phyloP scores from a whole-genome alignment of 345 rosid genomes.

The Kandelia obovata region DNA sequence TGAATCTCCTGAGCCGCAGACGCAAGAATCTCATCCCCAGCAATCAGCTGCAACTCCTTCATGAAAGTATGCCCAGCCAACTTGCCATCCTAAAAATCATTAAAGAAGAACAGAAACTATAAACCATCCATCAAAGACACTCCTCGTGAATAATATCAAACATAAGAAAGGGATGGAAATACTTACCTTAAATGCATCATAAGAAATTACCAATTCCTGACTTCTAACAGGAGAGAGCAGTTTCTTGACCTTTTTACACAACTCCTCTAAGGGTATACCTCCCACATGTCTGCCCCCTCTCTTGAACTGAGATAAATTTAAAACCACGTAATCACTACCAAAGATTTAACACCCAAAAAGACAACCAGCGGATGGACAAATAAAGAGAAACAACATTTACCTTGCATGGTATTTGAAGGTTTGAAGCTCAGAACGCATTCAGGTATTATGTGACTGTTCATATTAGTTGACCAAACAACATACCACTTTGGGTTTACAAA shows the following conservation, averaged over 20 bases:
- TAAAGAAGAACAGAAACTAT: neutral
- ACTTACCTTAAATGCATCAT: conserved; percentile 30
- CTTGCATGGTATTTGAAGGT: conserved; percentile 22
- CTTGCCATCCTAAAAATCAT: neutral
- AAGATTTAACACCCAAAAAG: neutral
- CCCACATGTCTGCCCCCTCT: conserved; percentile 3
- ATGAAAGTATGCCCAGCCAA: neutral
- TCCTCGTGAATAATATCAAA: no score
- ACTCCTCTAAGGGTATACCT: conserved; percentile 25
- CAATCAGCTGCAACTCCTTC: neutral
- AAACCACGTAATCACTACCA: neutral
- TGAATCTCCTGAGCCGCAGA: neutral
- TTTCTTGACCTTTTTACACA: conserved; percentile 34
- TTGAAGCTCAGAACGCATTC: conserved; percentile 45
- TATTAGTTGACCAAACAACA: conserved; percentile 40
- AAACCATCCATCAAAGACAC: neutral
- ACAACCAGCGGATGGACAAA: no score
- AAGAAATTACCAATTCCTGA: conserved; percentile 26
- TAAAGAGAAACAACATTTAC: conserved; percentile 19
- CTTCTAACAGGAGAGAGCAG: conserved; percentile 35
- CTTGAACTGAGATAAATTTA: conserved; percentile 17
- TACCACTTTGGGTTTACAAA: conserved; percentile 37
- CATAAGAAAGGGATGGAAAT: no score
- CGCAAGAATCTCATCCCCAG: neutral
- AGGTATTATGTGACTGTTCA: conserved; percentile 43